phyloP scores from a whole-genome alignment of 805 yeast species.

The Nakazawaea ishiwadae region DNA sequence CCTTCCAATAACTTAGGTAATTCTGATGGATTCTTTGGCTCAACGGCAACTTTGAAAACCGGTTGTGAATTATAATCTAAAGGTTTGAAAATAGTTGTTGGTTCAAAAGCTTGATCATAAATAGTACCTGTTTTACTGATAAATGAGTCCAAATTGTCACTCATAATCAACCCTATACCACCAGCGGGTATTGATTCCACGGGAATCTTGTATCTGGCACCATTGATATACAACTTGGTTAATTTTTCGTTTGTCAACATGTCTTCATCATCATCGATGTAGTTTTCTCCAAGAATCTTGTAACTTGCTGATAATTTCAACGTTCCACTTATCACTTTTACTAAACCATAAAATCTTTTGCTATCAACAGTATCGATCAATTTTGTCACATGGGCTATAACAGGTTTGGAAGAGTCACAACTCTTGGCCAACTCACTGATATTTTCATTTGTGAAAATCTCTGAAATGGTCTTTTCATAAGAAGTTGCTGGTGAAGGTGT shows the following conservation, averaged over 20 bases:
- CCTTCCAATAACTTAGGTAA: constrained; percentile 71
- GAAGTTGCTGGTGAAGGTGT: constrained; percentile 33
- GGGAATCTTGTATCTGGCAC: constrained; percentile 65
- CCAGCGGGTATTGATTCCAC: constrained; percentile 58
- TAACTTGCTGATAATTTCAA: constrained; percentile 43
- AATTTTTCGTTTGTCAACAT: constrained; percentile 41
- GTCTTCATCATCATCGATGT: constrained; percentile 43
- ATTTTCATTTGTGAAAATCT: constrained; percentile 19
- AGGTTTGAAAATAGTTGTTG: constrained; percentile 28
- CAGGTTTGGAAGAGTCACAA: constrained; percentile 36
- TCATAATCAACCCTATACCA: constrained; percentile 61
- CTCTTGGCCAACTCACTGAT: constrained; percentile 18
- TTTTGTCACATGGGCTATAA: constrained; percentile 54
- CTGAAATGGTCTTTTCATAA: constrained; percentile 15
- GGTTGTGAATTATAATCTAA: constrained; percentile 46
- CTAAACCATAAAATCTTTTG: constrained; percentile 46
- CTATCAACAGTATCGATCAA: constrained; percentile 54
- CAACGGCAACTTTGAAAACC: constrained; percentile 76
- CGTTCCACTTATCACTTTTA: constrained; percentile 59
- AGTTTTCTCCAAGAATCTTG: constrained; percentile 53
- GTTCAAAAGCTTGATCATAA: constrained; percentile 7
- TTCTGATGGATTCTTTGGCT: constrained; percentile 76
- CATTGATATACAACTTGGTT: constrained; percentile 45
- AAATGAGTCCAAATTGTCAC: constrained; percentile 45
- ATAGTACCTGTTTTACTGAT: constrained; percentile 62